phyloP scores from a whole-genome alignment of 495 filamentous ascomycete species.

The Stereocaulon alpinum region DNA sequence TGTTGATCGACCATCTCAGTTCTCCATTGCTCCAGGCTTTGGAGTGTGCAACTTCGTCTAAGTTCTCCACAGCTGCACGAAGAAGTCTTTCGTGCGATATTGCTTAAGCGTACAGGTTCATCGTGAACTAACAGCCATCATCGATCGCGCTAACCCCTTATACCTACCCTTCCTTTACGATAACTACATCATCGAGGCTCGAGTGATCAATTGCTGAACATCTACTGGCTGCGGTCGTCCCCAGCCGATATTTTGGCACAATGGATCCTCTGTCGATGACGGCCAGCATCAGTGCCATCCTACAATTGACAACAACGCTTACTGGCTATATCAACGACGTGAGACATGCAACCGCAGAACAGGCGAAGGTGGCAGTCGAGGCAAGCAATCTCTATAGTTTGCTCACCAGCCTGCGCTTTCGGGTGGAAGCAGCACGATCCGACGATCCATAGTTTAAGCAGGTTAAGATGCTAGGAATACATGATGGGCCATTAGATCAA shows the following conservation, averaged over 20 bases:
- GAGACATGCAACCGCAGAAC: slow-evolving; percentile 25
- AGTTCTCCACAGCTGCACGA: too few species aligned
- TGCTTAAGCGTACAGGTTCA: too few species aligned
- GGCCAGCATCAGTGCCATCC: slow-evolving; percentile 27
- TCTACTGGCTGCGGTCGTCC: background rate
- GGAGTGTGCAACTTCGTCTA: too few species aligned
- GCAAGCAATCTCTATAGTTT: slow-evolving; percentile 20
- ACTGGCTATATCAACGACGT: slow-evolving; percentile 25
- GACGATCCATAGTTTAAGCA: slow-evolving; percentile 14
- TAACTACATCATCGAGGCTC: background rate
- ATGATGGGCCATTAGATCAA: slow-evolving; percentile 23
- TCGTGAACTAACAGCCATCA: background rate
- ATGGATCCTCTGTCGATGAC: slow-evolving; percentile 14
- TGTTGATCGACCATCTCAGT: too few species aligned
- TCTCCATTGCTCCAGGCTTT: too few species aligned
- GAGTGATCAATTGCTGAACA: background rate
- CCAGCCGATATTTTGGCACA: background rate
- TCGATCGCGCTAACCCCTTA: background rate
- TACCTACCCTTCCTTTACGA: background rate
- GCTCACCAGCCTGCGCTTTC: slow-evolving; percentile 21
- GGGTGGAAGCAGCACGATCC: slow-evolving; percentile 15
- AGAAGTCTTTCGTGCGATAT: too few species aligned
- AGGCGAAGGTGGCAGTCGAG: slow-evolving; percentile 19
- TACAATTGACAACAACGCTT: slow-evolving; percentile 23
- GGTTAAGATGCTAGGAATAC: slow-evolving; percentile 18